Evolutionary conservation across 2,329 filamentous ascomycete genomes (phyloP).

Genomic region (Fusarium tricinctum): DNA sequence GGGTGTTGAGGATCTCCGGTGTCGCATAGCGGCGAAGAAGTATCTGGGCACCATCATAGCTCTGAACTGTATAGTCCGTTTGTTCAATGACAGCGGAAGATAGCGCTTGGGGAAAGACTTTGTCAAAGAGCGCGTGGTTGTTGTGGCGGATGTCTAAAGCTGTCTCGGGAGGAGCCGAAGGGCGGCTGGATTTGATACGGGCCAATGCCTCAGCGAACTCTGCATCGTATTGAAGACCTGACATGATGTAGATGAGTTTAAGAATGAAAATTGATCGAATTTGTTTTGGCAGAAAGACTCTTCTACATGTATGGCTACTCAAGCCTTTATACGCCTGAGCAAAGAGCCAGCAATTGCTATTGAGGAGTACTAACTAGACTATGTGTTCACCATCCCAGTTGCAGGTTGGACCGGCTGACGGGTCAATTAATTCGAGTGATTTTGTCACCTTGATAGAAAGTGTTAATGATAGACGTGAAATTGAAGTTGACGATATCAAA

Average conservation of each 20-base stretch:
- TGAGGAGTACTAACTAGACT: conserved; percentile 1
- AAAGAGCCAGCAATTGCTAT: background rate
- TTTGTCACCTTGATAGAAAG: background rate
- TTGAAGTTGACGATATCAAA: background rate
- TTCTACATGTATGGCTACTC: background rate
- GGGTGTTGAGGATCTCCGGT: conserved; percentile 5
- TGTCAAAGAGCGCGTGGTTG: conserved; percentile 20
- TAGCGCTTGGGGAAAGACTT: conserved; percentile 15
- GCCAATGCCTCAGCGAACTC: conserved; percentile 40
- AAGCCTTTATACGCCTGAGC: conserved; percentile 1
- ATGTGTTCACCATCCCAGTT: background rate
- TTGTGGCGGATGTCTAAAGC: conserved; percentile 32
- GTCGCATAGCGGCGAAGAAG: conserved; percentile 35
- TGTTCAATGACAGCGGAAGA: conserved; percentile 18
- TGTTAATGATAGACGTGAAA: background rate
- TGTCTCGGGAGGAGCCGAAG: conserved; percentile 12
- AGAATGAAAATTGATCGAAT: background rate
- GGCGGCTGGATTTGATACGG: conserved; percentile 24
- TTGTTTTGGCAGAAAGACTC: background rate
- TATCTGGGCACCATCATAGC: conserved; percentile 30
- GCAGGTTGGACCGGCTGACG: background rate
- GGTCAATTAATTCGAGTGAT: background rate
- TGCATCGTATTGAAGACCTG: conserved; percentile 35
- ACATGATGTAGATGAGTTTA: conserved; percentile 11
- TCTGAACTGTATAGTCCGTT: conserved; percentile 27